phyloP scores from a whole-genome alignment of 495 filamentous ascomycete genomes.

The Aspergillus haitiensis region DNA sequence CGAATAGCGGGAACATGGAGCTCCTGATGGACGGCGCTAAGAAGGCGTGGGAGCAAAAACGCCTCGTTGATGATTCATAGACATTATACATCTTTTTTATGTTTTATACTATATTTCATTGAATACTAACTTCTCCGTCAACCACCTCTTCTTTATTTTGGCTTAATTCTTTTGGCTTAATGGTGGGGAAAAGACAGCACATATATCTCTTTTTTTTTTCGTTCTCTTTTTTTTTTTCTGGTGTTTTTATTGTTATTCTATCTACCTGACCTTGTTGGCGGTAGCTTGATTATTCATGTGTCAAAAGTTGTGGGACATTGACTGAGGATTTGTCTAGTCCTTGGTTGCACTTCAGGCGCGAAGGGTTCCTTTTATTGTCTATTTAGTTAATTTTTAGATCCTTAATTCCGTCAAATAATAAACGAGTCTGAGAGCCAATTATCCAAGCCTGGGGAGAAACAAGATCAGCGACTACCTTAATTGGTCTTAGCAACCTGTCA shows the following conservation, averaged over 20 bases:
- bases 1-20: conserved; percentile 88
- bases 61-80: conserved; percentile 53
- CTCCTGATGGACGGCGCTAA: conserved; percentile 70
- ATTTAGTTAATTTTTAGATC: no score
- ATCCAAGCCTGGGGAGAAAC: no score
- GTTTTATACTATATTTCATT: conserved; percentile 11
- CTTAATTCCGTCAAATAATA: no score
- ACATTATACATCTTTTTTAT: conserved; percentile 15
- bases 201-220: not conserved
- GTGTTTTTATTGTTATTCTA: not conserved
- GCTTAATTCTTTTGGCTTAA: not conserved
- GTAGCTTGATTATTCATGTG: not conserved
- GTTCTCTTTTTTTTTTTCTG: not conserved
- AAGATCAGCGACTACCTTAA: not conserved
- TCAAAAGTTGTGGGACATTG: not conserved
- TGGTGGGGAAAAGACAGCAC: no score
- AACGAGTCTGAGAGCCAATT: no score
- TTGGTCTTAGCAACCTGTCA: not conserved
- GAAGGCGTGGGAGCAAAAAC: conserved; percentile 61
- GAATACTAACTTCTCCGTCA: no score
- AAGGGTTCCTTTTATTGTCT: no score
- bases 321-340: not conserved
- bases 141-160: not conserved
- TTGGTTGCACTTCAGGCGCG: not conserved
- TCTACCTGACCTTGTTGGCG: no score